A percentile compares a stretch with the other conserved stretches of the same genome.
phyloP scores from a whole-genome alignment of 164 flowering plant genomes.

The Euptelea pleiosperma region DNA sequence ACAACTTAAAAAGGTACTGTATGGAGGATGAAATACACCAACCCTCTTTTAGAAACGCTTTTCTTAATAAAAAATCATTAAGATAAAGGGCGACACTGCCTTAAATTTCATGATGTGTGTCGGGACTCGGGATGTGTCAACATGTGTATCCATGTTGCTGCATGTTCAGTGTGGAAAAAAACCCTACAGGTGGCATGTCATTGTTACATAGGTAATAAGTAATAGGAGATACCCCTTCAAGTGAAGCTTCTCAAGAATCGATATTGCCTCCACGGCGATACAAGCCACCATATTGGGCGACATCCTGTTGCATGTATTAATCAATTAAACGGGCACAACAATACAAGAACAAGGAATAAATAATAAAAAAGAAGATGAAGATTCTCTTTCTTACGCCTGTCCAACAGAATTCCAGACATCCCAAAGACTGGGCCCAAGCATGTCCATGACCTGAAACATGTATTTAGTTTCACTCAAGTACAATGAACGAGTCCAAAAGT shows the following conservation, averaged over 20 bases:
- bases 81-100: too few species aligned
- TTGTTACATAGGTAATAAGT: too few species aligned
- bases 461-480: slow-evolving; percentile 8
- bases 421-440: slow-evolving; percentile 94
- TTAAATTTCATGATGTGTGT: too few species aligned
- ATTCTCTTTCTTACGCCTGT: slow-evolving; percentile 57
- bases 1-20: too few species aligned
- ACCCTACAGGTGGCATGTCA: too few species aligned
- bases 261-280: slow-evolving; percentile 91
- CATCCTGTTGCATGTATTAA: slow-evolving; percentile 57
- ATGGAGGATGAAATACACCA: too few species aligned
- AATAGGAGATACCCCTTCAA: slow-evolving; percentile 55
- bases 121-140: too few species aligned
- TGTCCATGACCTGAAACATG: slow-evolving; percentile 80
- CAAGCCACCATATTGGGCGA: slow-evolving; percentile 83
- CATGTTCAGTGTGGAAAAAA: too few species aligned
- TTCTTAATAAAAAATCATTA: too few species aligned
- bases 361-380: slow-evolving; percentile 3
- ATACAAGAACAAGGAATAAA: not conserved
- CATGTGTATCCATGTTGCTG: too few species aligned
- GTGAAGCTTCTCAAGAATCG: slow-evolving; percentile 91
- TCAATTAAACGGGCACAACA: slow-evolving; percentile 6
- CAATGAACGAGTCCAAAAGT: not conserved
- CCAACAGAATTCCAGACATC: slow-evolving; percentile 85
- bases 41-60: too few species aligned